Percentiles rank a stretch among this genome's conserved stretches.
Evolutionary conservation across 1,139 yeast genomes (phyloP).

Genomic region (Nakaseomyces uthaithaninus): DNA sequence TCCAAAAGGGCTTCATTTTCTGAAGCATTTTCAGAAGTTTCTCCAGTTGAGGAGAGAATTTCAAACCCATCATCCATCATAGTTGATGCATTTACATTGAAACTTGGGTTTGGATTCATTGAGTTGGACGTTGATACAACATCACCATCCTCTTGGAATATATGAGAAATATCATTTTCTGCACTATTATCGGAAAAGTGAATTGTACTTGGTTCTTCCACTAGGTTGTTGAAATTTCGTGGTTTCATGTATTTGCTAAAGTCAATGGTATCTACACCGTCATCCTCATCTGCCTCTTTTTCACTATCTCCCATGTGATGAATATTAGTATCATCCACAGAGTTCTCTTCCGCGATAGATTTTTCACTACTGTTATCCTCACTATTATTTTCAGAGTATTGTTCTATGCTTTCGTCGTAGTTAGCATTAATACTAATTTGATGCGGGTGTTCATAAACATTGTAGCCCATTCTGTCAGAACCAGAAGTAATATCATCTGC

Average conservation of each 20-base stretch:
- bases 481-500: too few relatives aligned
- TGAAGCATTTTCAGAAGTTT: not conserved
- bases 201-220: constrained; percentile 1
- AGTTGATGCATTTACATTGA: not conserved
- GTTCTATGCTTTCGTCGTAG: not conserved
- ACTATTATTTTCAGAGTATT: not conserved
- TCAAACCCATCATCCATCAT: not conserved
- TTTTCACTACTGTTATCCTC: not conserved
- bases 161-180: not conserved
- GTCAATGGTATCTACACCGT: not conserved
- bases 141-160: constrained; percentile 1
- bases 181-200: constrained; percentile 1
- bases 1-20: too few relatives aligned
- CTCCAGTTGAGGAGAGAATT: not conserved
- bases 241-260: constrained; percentile 2
- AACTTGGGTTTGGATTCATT: constrained; percentile 3
- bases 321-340: not conserved
- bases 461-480: not conserved
- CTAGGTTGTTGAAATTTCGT: not conserved
- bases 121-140: not conserved
- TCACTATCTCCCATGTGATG: not conserved
- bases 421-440: not conserved
- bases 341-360: not conserved
- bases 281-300: not conserved
- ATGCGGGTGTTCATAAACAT: not conserved